phyloP scores from a whole-genome alignment of 768 basidiomycete genomes.

The Lentinula sp. region DNA sequence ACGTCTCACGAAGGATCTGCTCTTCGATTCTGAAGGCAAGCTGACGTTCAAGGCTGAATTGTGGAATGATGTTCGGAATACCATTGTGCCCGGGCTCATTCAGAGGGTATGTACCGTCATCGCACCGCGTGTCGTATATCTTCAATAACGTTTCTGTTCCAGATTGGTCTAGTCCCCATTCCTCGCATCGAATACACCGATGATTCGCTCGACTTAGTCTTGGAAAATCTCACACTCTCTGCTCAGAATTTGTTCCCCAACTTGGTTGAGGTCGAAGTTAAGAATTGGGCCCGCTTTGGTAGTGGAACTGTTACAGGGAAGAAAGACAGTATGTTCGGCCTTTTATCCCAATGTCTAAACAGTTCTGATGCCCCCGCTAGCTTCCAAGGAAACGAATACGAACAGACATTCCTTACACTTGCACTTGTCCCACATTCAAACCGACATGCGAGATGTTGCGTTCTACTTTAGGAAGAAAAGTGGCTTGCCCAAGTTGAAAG shows the following conservation, averaged over 20 bases:
- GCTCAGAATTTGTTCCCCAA: slow-evolving; percentile 90
- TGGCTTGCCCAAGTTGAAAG: slow-evolving; percentile 73
- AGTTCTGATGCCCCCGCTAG: slow-evolving; percentile 18
- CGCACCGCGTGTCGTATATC: background rate
- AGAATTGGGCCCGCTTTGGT: slow-evolving; percentile 75
- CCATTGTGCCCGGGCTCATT: slow-evolving; percentile 77
- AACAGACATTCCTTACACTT: slow-evolving; percentile 69
- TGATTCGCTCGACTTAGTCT: slow-evolving; percentile 77
- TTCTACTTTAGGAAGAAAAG: slow-evolving; percentile 88
- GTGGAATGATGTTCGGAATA: slow-evolving; percentile 82
- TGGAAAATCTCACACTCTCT: slow-evolving; percentile 88
- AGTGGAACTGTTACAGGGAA: slow-evolving; percentile 1
- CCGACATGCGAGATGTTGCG: slow-evolving; percentile 89
- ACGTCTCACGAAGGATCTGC: slow-evolving; percentile 74
- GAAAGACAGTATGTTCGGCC: background rate
- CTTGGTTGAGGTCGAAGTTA: slow-evolving; percentile 62
- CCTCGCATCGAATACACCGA: slow-evolving; percentile 94
- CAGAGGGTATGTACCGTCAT: slow-evolving; percentile 45
- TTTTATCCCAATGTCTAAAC: background rate
- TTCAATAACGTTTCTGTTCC: background rate
- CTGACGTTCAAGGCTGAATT: slow-evolving; percentile 85
- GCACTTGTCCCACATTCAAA: slow-evolving; percentile 81
- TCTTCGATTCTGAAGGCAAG: slow-evolving; percentile 76
- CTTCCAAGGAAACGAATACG: slow-evolving; percentile 14
- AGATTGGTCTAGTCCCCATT: slow-evolving; percentile 82